Conservation (phyloP, 352 stramenopile genomes). For the Phytophthora lateralis region DNA sequence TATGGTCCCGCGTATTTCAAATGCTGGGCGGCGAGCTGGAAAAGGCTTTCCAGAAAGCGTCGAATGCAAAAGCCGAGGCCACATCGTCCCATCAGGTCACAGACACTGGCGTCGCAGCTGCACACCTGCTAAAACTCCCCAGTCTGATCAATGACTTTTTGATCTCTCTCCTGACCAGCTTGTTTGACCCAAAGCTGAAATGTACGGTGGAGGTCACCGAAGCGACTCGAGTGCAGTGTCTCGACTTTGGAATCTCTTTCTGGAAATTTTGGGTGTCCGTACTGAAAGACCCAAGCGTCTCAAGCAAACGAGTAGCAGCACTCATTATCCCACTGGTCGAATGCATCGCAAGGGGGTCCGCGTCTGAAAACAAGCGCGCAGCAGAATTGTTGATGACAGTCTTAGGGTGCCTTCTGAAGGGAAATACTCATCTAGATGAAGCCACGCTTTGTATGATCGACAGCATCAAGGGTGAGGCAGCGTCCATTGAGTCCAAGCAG, state of each 20-base stretch:
- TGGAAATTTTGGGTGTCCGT: constrained; percentile 72
- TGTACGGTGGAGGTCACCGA: constrained; percentile 45
- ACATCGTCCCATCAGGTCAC: constrained; percentile 36
- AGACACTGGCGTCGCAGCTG: constrained; percentile 35
- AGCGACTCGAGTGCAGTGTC: constrained; percentile 57
- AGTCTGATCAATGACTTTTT: constrained; percentile 79
- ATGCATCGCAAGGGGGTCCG: constrained; percentile 53
- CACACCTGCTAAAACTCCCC: constrained; percentile 65
- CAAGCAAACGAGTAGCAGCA: constrained; percentile 58
- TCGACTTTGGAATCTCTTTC: constrained; percentile 77
- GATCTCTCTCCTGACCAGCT: constrained; percentile 46
- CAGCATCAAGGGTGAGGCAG: constrained; percentile 49
- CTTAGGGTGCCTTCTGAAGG: constrained; percentile 56
- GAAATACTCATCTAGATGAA: constrained; percentile 58
- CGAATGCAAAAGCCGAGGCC: constrained; percentile 22
- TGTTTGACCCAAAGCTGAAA: constrained; percentile 45
- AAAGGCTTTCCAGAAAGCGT: constrained; percentile 40
- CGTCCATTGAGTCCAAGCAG: constrained; percentile 63
- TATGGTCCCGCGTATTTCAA: constrained; percentile 75
- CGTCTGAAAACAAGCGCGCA: constrained; percentile 65
- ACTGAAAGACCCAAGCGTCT: constrained; percentile 53
- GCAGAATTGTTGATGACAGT: constrained; percentile 74
- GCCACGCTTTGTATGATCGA: constrained; percentile 52
- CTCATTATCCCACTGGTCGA: constrained; percentile 60
- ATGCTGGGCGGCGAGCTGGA: constrained; percentile 49